Evolutionary conservation across 208 protist species (phyloP).

Genomic region (Zelonia costaricensis): DNA sequence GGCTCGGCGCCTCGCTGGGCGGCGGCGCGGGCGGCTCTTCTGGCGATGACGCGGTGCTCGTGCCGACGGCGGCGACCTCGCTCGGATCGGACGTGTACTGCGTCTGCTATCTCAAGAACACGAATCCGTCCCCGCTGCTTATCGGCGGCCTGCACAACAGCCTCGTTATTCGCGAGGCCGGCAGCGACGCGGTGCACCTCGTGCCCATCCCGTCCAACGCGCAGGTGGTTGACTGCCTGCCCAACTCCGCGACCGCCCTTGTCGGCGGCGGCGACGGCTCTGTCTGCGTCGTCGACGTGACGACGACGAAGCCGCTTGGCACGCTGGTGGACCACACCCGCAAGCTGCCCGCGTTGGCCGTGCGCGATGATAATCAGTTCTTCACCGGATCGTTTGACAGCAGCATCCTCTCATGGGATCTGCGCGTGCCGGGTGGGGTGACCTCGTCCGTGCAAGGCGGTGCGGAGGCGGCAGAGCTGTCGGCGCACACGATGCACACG

Average conservation of each 20-base stretch:
- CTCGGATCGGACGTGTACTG: constrained; percentile 81
- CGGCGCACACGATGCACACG: constrained; percentile 57
- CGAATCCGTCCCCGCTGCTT: constrained; percentile 46
- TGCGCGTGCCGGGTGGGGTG: constrained; percentile 50
- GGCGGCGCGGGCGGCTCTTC: constrained; percentile 4
- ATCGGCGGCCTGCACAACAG: constrained; percentile 76
- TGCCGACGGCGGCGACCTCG: constrained; percentile 47
- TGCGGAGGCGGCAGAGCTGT: constrained; percentile 15
- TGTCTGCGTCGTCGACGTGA: constrained; percentile 59
- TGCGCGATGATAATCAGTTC: constrained; percentile 71
- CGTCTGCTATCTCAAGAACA: constrained; percentile 60
- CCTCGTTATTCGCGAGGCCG: constrained; percentile 51
- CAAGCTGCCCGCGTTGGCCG: constrained; percentile 78
- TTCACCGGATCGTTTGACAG: constrained; percentile 85
- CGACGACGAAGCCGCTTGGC: constrained; percentile 20
- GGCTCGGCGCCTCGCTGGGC: constrained; percentile 29
- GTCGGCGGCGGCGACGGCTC: constrained; percentile 81
- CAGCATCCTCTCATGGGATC: constrained; percentile 82
- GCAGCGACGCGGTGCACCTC: constrained; percentile 36
- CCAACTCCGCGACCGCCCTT: constrained; percentile 38
- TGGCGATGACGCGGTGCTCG: constrained; percentile 34
- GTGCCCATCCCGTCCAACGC: constrained; percentile 61
- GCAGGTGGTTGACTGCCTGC: constrained; percentile 72
- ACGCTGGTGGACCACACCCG: constrained; percentile 57
- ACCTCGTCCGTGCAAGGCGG: constrained; percentile 27